Percentiles rank a stretch among this genome's conserved stretches.
phyloP scores from a whole-genome alignment of 257 asterid genomes.

The Fraxinus pennsylvanica region DNA sequence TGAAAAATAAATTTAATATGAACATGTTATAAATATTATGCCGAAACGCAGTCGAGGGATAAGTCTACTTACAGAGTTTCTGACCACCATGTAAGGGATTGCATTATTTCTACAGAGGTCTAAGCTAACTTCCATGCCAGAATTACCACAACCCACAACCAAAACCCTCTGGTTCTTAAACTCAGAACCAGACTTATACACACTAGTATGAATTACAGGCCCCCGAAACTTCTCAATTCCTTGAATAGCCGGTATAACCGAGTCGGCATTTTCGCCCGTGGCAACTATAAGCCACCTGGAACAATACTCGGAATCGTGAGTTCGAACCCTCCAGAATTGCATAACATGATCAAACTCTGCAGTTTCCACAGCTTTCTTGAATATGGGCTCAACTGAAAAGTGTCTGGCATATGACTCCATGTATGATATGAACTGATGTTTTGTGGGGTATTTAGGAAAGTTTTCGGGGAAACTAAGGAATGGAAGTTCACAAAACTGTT shows the following conservation, averaged over 20 bases:
- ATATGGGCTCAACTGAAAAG: conserved; percentile 53
- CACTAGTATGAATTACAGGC: conserved; percentile 58
- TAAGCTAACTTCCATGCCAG: conserved; percentile 94
- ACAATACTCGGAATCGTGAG: conserved; percentile 35
- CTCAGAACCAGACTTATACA: conserved; percentile 60
- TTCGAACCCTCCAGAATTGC: conserved; percentile 56
- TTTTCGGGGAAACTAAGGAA: conserved; percentile 48
- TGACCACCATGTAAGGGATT: conserved; percentile 69
- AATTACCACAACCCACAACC: conserved; percentile 87
- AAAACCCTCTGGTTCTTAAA: conserved; percentile 51
- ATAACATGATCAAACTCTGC: conserved; percentile 58
- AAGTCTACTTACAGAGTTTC: conserved; percentile 63
- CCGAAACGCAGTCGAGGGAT: neutral
- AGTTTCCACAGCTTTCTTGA: conserved; percentile 42
- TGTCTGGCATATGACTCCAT: conserved; percentile 59
- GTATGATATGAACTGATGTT: conserved; percentile 68
- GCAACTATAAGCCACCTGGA: conserved; percentile 75
- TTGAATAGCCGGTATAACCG: conserved; percentile 57
- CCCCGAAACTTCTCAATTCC: conserved; percentile 65
- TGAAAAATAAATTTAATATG: neutral
- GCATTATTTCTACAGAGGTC: conserved; percentile 75
- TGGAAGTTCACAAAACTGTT: conserved; percentile 74
- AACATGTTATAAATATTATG: neutral
- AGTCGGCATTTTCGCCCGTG: conserved; percentile 89
- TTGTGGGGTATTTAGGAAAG: conserved; percentile 79